phyloP scores from a whole-genome alignment of 2,329 filamentous ascomycete genomes.

The Ceratocystis papillata region DNA sequence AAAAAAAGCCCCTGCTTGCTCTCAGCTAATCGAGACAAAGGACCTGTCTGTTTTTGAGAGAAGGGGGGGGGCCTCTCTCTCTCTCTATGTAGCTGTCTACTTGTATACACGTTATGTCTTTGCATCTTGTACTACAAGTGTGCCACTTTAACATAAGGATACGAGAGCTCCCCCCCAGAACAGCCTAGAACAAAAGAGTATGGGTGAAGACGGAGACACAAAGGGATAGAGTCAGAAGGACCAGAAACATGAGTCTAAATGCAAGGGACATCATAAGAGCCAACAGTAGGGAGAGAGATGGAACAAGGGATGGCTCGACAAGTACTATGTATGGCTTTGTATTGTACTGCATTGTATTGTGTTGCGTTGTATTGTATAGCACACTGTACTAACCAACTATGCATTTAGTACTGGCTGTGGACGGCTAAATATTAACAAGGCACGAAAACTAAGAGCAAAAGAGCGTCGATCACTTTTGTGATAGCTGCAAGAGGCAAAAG shows the following conservation, averaged over 20 bases:
- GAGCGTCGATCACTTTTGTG: constrained; percentile 1
- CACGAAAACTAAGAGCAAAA: neutral
- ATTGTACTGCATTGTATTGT: no score
- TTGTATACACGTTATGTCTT: neutral
- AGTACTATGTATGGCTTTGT: no score
- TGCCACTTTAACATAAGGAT: neutral
- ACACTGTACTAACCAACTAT: no score
- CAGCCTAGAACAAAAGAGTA: neutral
- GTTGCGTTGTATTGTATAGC: no score
- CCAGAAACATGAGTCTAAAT: no score
- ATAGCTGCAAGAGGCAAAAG: constrained; percentile 11
- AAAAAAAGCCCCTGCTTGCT: neutral
- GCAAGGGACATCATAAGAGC: no score
- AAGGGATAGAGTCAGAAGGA: no score
- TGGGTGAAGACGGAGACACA: no score
- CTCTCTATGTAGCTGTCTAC: neutral
- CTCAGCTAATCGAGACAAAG: constrained; percentile 9
- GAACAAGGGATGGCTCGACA: neutral
- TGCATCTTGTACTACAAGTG: neutral
- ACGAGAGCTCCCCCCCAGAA: neutral
- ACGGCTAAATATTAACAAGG: neutral
- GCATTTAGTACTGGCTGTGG: no score
- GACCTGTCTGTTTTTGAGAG: neutral
- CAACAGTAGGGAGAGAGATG: neutral
- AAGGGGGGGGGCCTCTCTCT: neutral